Percentiles rank a stretch among this genome's conserved stretches.
Evolutionary conservation across 202 grass and related monocot genomes (phyloP).

Genomic region (Schoenoplectus tabernaemontani): DNA sequence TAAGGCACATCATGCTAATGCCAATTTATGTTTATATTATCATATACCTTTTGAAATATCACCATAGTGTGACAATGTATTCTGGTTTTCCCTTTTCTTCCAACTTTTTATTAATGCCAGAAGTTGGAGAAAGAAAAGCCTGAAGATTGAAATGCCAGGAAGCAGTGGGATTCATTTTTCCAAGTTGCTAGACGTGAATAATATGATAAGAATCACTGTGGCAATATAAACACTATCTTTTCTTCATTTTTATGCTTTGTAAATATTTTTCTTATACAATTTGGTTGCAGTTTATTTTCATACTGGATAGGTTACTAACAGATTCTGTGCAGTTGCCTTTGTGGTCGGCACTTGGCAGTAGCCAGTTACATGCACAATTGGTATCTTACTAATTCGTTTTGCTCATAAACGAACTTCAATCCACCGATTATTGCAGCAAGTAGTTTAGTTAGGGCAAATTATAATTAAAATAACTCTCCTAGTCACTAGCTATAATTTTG

Average conservation of each 20-base stretch:
- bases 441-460: too few relatives aligned
- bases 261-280: background rate
- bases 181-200: background rate
- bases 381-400: too few relatives aligned
- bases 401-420: too few relatives aligned
- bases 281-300: background rate
- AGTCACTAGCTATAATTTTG: too few relatives aligned
- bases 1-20: background rate
- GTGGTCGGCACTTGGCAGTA: too few relatives aligned
- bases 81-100: background rate
- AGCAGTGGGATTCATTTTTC: background rate
- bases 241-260: background rate
- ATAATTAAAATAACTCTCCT: too few relatives aligned
- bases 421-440: too few relatives aligned
- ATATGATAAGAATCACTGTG: background rate
- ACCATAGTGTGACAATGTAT: background rate
- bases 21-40: background rate
- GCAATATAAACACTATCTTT: background rate
- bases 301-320: too few relatives aligned
- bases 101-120: background rate
- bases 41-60: background rate
- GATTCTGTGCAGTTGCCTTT: too few relatives aligned
- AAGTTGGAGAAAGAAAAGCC: conserved; percentile 25
- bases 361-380: too few relatives aligned
- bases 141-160: conserved; percentile 6